These are phyloP conservation scores for Fusarium tjaetaba DNA, from an alignment of 2,329 filamentous ascomycete species.

Conservation along the genomic window DNA sequence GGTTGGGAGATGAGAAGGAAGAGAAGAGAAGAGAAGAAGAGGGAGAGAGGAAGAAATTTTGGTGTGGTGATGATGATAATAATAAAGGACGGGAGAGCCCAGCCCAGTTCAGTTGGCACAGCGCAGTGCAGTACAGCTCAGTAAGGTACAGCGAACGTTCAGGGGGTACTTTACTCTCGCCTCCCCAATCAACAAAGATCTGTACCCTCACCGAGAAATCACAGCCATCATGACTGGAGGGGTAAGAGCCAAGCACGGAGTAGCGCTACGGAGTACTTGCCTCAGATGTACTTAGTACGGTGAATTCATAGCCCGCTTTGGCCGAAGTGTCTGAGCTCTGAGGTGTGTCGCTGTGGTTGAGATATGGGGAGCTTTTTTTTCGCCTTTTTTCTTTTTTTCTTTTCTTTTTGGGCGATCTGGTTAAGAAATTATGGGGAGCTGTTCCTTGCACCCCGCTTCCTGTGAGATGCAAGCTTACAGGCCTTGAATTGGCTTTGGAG, in stretches of 20 bases:
- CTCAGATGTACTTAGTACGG: conserved; percentile 35
- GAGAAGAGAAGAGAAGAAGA: conserved; percentile 19
- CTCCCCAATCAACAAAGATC: conserved; percentile 33
- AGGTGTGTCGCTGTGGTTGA: conserved; percentile 11
- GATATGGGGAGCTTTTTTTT: conserved; percentile 9
- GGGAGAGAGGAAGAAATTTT: conserved; percentile 19
- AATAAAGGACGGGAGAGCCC: conserved; percentile 28
- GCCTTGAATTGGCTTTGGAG: neutral
- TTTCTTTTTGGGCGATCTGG: conserved; percentile 34
- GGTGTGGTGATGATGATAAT: conserved; percentile 39
- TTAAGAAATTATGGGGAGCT: conserved; percentile 39
- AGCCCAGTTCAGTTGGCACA: neutral
- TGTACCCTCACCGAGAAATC: conserved; percentile 34
- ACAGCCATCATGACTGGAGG: conserved; percentile 29
- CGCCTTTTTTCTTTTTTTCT: neutral
- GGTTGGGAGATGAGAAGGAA: conserved; percentile 27
- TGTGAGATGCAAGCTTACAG: conserved; percentile 14
- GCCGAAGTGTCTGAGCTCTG: conserved; percentile 8
- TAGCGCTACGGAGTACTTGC: conserved; percentile 38
- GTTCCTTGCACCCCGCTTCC: conserved; percentile 36
- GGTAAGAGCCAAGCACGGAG: conserved; percentile 23
- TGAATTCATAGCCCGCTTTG: conserved; percentile 27
- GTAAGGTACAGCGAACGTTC: neutral
- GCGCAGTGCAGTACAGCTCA: neutral
- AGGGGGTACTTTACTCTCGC: conserved; percentile 18